These are phyloP conservation scores for Syncephalastrum racemosum DNA, from an alignment of 371 early-diverging fungal species.

Conservation along the genomic window DNA sequence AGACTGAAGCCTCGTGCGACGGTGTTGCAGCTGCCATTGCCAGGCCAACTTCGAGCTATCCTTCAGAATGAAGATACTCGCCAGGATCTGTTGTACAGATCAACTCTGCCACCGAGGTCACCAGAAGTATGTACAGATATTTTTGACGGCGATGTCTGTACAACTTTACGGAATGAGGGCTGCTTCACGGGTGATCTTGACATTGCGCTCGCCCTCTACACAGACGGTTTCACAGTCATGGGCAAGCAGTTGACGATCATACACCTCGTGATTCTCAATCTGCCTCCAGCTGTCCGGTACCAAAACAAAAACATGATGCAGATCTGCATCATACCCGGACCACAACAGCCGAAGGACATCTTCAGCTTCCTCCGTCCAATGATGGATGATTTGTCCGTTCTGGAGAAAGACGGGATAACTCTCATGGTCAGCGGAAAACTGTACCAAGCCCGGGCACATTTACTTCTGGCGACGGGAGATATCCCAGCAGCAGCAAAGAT, in stretches of 20 bases:
- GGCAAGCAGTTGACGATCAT: background rate
- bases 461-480: background rate
- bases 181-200: background rate
- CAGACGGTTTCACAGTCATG: slow-evolving; percentile 1
- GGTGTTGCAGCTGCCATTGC: background rate
- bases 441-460: background rate
- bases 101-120: background rate
- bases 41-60: too few relatives aligned
- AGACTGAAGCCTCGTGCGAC: slow-evolving; percentile 1
- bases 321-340: too few relatives aligned
- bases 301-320: slow-evolving; percentile 3
- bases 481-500: slow-evolving; percentile 1
- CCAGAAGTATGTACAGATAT: background rate
- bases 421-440: background rate
- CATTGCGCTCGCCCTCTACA: slow-evolving; percentile 1
- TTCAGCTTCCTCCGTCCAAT: too few relatives aligned
- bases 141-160: slow-evolving; percentile 1
- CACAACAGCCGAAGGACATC: too few relatives aligned
- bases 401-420: background rate
- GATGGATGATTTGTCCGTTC: too few relatives aligned
- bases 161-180: background rate
- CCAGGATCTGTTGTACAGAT: background rate
- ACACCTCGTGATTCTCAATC: background rate
- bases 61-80: background rate
- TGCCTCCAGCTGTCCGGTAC: background rate